These are phyloP conservation scores for Ceratobasidium sp. DNA, from an alignment of 1,284 basidiomycete species.

Conservation along the genomic window DNA sequence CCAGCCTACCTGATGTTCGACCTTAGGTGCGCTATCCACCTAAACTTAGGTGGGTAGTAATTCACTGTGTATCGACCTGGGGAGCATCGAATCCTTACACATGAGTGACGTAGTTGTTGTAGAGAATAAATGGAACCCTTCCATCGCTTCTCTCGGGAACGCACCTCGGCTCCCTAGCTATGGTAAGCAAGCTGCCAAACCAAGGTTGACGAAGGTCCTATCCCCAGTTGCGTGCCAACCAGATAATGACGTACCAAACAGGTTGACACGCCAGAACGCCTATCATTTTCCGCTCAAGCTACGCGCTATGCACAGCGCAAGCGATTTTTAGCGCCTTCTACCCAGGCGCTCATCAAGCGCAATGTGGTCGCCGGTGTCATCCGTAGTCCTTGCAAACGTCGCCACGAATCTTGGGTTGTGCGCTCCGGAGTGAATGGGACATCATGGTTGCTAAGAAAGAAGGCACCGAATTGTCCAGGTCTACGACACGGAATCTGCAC, in stretches of 20 bases:
- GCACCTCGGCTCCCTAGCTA: neutral
- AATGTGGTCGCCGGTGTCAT: slow-evolving; percentile 23
- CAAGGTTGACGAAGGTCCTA: slow-evolving; percentile 76
- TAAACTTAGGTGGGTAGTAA: too few species aligned
- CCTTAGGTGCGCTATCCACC: too few species aligned
- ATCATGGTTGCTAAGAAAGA: slow-evolving; percentile 64
- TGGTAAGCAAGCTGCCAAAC: neutral
- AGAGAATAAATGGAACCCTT: slow-evolving; percentile 56
- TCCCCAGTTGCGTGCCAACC: slow-evolving; percentile 68
- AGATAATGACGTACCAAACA: slow-evolving; percentile 69
- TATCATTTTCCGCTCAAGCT: slow-evolving; percentile 70
- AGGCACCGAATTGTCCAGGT: slow-evolving; percentile 50
- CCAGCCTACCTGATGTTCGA: too few species aligned
- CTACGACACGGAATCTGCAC: slow-evolving; percentile 40
- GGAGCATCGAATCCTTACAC: slow-evolving; percentile 69
- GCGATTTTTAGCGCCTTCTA: slow-evolving; percentile 49
- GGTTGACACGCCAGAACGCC: slow-evolving; percentile 74
- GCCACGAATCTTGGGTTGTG: slow-evolving; percentile 69
- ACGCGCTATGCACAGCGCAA: slow-evolving; percentile 66
- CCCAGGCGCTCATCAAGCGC: slow-evolving; percentile 42
- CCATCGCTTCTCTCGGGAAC: neutral
- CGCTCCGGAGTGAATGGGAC: slow-evolving; percentile 75
- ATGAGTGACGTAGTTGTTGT: slow-evolving; percentile 67
- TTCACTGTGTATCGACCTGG: slow-evolving; percentile 55
- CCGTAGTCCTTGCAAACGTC: slow-evolving; percentile 68